A percentile compares a stretch with the other conserved stretches of the same genome.
These are phyloP conservation scores for Candida ascalaphidarum DNA, from an alignment of 805 yeast species.

Conservation along the genomic window DNA sequence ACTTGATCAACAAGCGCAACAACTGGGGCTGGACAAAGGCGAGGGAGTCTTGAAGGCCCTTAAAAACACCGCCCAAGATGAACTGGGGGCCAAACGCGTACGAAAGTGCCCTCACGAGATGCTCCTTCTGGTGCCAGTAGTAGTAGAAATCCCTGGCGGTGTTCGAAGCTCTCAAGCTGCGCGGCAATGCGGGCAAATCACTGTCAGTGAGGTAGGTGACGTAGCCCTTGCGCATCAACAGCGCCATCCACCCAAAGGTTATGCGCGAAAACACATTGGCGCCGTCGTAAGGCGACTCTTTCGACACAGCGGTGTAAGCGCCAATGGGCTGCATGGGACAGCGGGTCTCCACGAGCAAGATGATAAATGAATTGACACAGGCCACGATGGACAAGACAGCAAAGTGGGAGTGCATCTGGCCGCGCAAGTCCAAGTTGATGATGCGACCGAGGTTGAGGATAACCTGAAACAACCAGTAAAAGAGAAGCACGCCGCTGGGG, in stretches of 20 bases:
- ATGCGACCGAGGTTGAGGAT: slow-evolving; percentile 40
- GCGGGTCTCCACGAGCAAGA: slow-evolving; percentile 36
- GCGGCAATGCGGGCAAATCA: slow-evolving; percentile 11
- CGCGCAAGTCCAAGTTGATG: slow-evolving; percentile 31
- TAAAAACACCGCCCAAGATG: slow-evolving; percentile 62
- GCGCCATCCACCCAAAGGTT: slow-evolving; percentile 89
- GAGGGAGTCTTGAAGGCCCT: slow-evolving; percentile 64
- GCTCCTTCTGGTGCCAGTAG: slow-evolving; percentile 23
- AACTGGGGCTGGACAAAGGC: slow-evolving; percentile 80
- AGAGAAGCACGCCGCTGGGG: slow-evolving; percentile 59
- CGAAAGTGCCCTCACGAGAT: slow-evolving; percentile 54
- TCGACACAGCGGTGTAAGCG: slow-evolving; percentile 1
- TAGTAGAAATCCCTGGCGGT: slow-evolving; percentile 6
- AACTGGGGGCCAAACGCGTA: slow-evolving; percentile 71
- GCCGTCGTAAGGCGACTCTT: slow-evolving; percentile 17
- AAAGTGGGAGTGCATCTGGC: slow-evolving; percentile 8
- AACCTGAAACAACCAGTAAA: slow-evolving; percentile 64
- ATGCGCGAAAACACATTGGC: slow-evolving; percentile 70
- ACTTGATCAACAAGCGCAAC: slow-evolving; percentile 33
- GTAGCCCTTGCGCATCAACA: slow-evolving; percentile 72
- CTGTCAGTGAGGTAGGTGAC: slow-evolving; percentile 41
- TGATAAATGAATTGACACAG: slow-evolving; percentile 28
- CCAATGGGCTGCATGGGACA: slow-evolving; percentile 22
- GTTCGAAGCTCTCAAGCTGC: slow-evolving; percentile 5
- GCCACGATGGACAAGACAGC: slow-evolving; percentile 21